Evolutionary conservation across 352 stramenopile species (phyloP).

Genomic region (Phytophthora constricta): DNA sequence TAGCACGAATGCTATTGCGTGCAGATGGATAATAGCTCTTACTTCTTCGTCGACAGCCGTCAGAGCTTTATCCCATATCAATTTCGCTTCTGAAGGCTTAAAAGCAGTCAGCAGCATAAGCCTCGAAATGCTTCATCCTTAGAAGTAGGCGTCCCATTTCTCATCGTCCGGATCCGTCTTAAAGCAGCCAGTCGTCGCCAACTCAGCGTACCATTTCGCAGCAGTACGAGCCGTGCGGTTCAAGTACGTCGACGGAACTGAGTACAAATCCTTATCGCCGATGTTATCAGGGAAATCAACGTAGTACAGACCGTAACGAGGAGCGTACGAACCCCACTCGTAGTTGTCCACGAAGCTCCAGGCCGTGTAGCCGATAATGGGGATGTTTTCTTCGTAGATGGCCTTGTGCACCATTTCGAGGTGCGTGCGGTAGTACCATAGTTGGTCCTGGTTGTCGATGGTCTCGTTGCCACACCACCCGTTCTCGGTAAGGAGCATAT

Average conservation of each 20-base stretch:
- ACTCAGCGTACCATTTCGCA: conserved; percentile 42
- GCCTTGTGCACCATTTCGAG: conserved; percentile 60
- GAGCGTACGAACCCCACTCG: conserved; percentile 42
- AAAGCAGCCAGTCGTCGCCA: conserved; percentile 33
- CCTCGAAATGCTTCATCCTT: no score
- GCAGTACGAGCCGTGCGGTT: conserved; percentile 49
- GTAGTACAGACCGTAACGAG: conserved; percentile 67
- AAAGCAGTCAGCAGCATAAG: no score
- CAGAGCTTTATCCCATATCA: no score
- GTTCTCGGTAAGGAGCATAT: conserved; percentile 71
- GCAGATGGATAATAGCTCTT: no score
- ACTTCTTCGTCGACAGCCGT: no score
- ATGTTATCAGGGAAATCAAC: conserved; percentile 62
- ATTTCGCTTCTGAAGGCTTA: no score
- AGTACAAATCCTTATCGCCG: conserved; percentile 30
- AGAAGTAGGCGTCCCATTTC: conserved; percentile 22
- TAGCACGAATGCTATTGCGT: no score
- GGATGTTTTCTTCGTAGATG: conserved; percentile 55
- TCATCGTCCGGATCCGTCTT: conserved; percentile 32
- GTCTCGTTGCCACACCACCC: conserved; percentile 67
- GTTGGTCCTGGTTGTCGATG: conserved; percentile 62
- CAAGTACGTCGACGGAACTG: conserved; percentile 31
- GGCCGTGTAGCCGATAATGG: conserved; percentile 89
- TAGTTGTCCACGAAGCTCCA: conserved; percentile 69
- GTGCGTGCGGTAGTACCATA: conserved; percentile 63